Base-by-base conservation (phyloP, 1,139 yeast species). In the Spathaspora sp. region DNA sequence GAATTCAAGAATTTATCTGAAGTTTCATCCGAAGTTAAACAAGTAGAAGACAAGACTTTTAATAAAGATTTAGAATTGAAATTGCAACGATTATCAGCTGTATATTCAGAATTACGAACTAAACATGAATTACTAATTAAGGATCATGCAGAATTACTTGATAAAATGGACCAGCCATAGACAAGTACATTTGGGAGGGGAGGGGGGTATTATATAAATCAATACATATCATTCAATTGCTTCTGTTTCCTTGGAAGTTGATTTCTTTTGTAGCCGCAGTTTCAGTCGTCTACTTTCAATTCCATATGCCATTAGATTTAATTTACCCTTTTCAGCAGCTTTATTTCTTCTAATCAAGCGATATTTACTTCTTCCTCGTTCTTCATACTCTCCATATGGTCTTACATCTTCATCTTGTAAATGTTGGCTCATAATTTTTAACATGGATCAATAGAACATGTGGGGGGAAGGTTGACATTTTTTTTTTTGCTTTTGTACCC, bases 41-140 rank as follows among this genome's bases (percentile, higher is more conserved):
- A 49, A 15, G 41, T 59, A 13, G 53, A 44, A 18, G 38, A 27
- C 20, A 43, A 37, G 17, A 48, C 52, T n/a, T 51, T 41, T 17
- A 34, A 39, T 27, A 47, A 27, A 38, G 74, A 69, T 31, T 55
- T 80, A 39, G 75, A 79, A 56, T 65, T 60, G 15, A 77, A 83
- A 51, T 63, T 85, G 25, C 64, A 66, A 13, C 72, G 72, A 50
- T 68, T 84, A 31, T 76, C 83, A 1, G 63, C 68, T 31, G 89
- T 88, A 1, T 84, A 85, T 63, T 65, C 68, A 11, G 84, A 81
- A 33, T 64, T 86, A 53, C 76, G 84, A 60, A 62, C 68, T 27
- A 77, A 81, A 65, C 84, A 86, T 57, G 88, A 84, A 55, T 78
- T 79, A 50, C 67, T 85, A 51, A 74, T 74, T 50, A 64, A 70